These are phyloP conservation scores for Chlamydomonas applanata DNA, from an alignment of 139 green algal genomes.

Conservation along the genomic window DNA sequence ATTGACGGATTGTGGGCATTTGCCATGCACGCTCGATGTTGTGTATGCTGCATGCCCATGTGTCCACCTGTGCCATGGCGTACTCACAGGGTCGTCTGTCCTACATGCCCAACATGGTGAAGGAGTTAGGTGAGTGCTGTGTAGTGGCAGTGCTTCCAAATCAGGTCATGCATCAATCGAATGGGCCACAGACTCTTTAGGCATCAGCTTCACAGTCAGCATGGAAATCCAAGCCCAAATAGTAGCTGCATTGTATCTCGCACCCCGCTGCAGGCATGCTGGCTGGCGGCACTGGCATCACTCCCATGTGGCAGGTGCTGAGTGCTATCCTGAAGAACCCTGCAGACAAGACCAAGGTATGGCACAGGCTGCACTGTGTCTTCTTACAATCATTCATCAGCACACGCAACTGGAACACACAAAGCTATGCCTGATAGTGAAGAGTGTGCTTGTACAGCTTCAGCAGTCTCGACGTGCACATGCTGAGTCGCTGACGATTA, in stretches of 20 bases:
- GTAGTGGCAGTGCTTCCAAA: no score
- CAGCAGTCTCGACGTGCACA: not conserved
- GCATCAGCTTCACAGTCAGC: constrained; percentile 11
- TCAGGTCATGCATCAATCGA: not conserved
- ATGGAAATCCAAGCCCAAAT: constrained; percentile 2
- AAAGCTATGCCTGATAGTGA: constrained; percentile 8
- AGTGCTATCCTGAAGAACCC: constrained; percentile 71
- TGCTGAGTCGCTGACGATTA: not conserved
- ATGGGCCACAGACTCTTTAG: no score
- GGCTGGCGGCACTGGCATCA: constrained; percentile 92
- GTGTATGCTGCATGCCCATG: no score
- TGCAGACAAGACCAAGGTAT: constrained; percentile 61
- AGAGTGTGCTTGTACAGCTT: not conserved
- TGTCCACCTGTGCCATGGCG: no score
- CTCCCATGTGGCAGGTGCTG: constrained; percentile 90
- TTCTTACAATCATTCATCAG: no score
- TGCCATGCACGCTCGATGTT: no score
- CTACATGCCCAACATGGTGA: constrained; percentile 73
- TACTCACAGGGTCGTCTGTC: constrained; percentile 56
- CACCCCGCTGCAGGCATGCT: constrained; percentile 90
- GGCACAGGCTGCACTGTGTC: not conserved
- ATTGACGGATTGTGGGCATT: no score
- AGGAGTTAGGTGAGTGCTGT: constrained; percentile 63
- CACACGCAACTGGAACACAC: no score
- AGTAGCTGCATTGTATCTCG: not conserved